phyloP scores from a whole-genome alignment of 148 eudicot genomes.

The Silene conica region DNA sequence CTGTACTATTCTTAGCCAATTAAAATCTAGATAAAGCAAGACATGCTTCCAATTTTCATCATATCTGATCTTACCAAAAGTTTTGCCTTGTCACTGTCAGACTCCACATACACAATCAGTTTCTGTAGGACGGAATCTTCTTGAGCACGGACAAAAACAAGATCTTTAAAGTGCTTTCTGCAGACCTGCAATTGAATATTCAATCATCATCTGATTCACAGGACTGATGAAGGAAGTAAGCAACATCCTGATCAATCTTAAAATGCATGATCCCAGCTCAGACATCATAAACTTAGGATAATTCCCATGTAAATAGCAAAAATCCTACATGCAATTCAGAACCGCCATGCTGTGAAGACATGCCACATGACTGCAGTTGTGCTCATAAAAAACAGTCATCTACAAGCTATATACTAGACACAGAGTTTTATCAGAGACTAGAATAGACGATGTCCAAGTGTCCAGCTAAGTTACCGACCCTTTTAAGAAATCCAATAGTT shows the following conservation, averaged over 20 bases:
- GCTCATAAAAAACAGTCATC: slow-evolving; percentile 2
- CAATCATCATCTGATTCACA: slow-evolving; percentile 20
- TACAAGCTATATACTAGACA: background rate
- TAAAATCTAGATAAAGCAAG: background rate
- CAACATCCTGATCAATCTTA: slow-evolving; percentile 1
- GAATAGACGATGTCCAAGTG: background rate
- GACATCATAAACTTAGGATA: background rate
- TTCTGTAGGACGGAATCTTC: slow-evolving; percentile 48
- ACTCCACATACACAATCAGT: slow-evolving; percentile 65
- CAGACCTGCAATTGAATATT: slow-evolving; percentile 49
- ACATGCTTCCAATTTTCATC: background rate
- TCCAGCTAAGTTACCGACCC: background rate
- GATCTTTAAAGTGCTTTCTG: slow-evolving; percentile 64
- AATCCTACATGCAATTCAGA: slow-evolving; percentile 4
- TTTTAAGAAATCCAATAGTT: background rate
- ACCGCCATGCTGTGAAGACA: background rate
- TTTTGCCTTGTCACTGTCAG: slow-evolving; percentile 49
- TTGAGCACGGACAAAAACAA: slow-evolving; percentile 58
- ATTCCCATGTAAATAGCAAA: background rate
- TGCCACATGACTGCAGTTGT: background rate
- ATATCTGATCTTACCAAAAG: slow-evolving; percentile 56
- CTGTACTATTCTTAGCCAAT: background rate
- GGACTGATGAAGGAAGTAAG: background rate
- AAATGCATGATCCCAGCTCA: slow-evolving; percentile 1
- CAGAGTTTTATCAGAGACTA: background rate